Evolutionary conservation across 2,329 filamentous ascomycete genomes (phyloP).

Genomic region (Fonsecaea pedrosoi): DNA sequence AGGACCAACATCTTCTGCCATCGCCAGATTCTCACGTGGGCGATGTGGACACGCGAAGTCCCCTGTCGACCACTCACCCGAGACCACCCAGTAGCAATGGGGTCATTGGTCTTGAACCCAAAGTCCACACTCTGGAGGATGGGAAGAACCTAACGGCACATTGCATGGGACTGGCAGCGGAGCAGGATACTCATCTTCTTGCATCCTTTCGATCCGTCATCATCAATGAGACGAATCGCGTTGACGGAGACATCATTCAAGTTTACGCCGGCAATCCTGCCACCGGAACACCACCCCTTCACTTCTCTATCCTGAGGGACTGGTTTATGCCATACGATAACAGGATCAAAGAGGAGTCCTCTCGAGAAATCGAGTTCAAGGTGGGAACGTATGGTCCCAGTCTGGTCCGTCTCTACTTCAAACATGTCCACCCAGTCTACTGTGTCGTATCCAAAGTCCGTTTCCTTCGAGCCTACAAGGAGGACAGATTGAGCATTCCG

Average conservation of each 20-base stretch:
- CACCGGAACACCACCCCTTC: conserved; percentile 51
- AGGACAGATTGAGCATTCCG: conserved; percentile 50
- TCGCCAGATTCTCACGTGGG: conserved; percentile 16
- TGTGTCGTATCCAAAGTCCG: conserved; percentile 55
- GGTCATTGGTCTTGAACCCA: conserved; percentile 17
- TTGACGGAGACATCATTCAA: conserved; percentile 56
- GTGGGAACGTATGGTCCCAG: conserved; percentile 51
- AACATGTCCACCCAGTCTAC: conserved; percentile 54
- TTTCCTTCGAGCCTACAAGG: conserved; percentile 51
- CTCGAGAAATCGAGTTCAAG: conserved; percentile 52
- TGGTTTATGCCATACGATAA: conserved; percentile 55
- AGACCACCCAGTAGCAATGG: conserved; percentile 22
- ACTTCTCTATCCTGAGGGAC: conserved; percentile 56
- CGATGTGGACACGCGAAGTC: conserved; percentile 5
- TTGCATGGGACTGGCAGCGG: conserved; percentile 54
- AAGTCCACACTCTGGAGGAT: conserved; percentile 52
- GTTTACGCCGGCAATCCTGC: conserved; percentile 48
- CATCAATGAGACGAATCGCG: conserved; percentile 52
- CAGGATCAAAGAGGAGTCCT: conserved; percentile 48
- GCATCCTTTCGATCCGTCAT: conserved; percentile 57
- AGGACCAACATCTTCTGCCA: conserved; percentile 9
- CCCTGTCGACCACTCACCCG: conserved; percentile 12
- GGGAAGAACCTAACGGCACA: conserved; percentile 53
- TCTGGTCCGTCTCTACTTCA: conserved; percentile 56
- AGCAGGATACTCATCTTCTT: conserved; percentile 57